Base-by-base conservation (phyloP, 805 yeast genomes). In the Saccharomycopsis sp. region DNA sequence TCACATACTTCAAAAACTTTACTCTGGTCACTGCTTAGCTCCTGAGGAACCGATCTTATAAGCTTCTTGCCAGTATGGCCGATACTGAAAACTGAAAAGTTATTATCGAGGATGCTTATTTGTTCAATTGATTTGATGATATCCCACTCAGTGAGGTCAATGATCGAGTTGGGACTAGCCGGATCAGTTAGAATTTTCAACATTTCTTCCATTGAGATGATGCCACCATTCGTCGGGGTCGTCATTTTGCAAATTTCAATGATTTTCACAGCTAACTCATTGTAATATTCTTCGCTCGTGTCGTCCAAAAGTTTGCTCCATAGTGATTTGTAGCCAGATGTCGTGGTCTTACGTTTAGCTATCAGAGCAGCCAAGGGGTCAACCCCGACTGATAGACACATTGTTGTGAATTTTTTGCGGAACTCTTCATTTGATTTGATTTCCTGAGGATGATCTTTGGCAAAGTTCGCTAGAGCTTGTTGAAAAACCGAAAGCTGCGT, bases 341-440 rank as follows among this genome's bases (percentile, higher is more conserved):
- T 53, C 16, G 59, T 50, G 2, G n/a, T 38, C 5, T 61, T 56
- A 29, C 59, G 59, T 35, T 61, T 59, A 44, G 45, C 62, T 63
- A n/a, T 65, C 45, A 47, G 60, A 43, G 59, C 56, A n/a, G 68
- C 67, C 22, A 89, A 59, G 0, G 96, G 93, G 59, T 89, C 96
- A 16, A 88, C 80, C 1, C 96, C 96, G 23, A 88, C 79, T 53
- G 80, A 75, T 3, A 73, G 66, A 56, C 96, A 87, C 66, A 89
- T 79, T 47, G 74, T 72, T 29, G 85, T 77, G 59, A 88, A 86
- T 57, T 85, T 81, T 23, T 72, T 65, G 24, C 94, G 67, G 55
- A 87, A 74, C 45, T 76, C 76, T 0, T 80, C 70, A 57, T 85
- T 81, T 38, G 67, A 68, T 42, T 74, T 64, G 36, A 89, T 79